A percentile compares a stretch with the other conserved stretches of the same genome.
Evolutionary conservation across 2,329 filamentous ascomycete species (phyloP).

Genomic region (Talaromyces atroroseus): DNA sequence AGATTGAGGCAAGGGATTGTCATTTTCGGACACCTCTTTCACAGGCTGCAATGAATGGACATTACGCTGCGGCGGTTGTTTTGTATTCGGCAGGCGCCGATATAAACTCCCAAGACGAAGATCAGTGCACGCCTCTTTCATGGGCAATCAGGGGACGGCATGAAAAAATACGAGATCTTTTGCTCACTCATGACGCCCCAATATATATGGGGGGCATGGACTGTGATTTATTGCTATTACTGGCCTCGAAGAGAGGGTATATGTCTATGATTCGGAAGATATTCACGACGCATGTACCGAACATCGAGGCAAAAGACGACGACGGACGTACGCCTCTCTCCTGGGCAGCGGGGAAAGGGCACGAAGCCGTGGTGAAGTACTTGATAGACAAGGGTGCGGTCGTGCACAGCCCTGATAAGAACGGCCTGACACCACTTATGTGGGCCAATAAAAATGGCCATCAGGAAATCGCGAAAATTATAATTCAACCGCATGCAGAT

Average conservation of each 20-base stretch:
- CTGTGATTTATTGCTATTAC: background rate
- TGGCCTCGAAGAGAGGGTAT: background rate
- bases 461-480: background rate
- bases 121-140: constrained; percentile 10
- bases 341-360: constrained; percentile 9
- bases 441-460: background rate
- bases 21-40: constrained; percentile 5
- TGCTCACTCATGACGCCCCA: background rate
- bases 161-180: background rate
- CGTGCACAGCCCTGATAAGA: background rate
- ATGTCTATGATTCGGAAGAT: background rate
- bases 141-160: background rate
- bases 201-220: background rate
- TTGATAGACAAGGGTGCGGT: constrained; percentile 4
- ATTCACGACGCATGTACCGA: background rate
- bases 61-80: constrained; percentile 5
- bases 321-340: background rate
- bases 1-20: constrained; percentile 4
- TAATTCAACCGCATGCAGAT: too few relatives aligned
- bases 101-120: constrained; percentile 3
- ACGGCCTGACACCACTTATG: background rate
- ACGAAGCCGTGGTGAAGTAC: background rate
- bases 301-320: background rate
- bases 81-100: background rate
- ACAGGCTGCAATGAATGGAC: constrained; percentile 4